Conservation (phyloP, 139 green algal species). For the Nannochloris sp. region DNA sequence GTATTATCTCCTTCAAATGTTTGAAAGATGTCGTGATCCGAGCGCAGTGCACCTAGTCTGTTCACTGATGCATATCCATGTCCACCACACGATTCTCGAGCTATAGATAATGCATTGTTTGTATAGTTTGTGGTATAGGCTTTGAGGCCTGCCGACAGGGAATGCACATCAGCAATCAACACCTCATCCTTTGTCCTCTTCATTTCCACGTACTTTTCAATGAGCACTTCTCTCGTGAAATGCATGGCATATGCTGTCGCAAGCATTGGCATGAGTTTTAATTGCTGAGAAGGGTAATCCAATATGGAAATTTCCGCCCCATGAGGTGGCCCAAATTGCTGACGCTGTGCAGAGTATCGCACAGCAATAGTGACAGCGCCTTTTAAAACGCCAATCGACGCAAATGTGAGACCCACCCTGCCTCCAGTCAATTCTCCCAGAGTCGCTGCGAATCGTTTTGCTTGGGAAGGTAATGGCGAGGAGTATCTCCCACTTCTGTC, state of each 20-base stretch:
- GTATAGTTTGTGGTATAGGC: slow-evolving; percentile 51
- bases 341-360: slow-evolving; percentile 56
- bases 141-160: slow-evolving; percentile 50
- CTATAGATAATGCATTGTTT: slow-evolving; percentile 46
- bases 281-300: slow-evolving; percentile 74
- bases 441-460: slow-evolving; percentile 64
- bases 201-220: slow-evolving; percentile 56
- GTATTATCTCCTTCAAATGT: slow-evolving; percentile 80
- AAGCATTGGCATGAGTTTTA: slow-evolving; percentile 67
- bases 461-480: slow-evolving; percentile 45
- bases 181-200: slow-evolving; percentile 62
- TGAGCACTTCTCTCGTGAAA: slow-evolving; percentile 50
- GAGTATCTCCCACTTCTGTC: slow-evolving; percentile 66
- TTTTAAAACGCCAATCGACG: slow-evolving; percentile 59
- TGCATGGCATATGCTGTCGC: slow-evolving; percentile 62
- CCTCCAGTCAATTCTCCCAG: slow-evolving; percentile 78
- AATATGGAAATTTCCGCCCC: slow-evolving; percentile 60
- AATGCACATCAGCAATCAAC: slow-evolving; percentile 55
- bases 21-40: slow-evolving; percentile 79
- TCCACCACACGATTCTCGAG: slow-evolving; percentile 65
- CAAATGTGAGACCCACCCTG: slow-evolving; percentile 57
- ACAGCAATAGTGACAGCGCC: slow-evolving; percentile 64
- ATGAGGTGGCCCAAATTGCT: slow-evolving; percentile 75
- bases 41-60: slow-evolving; percentile 61
- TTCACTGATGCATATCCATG: slow-evolving; percentile 56